Conservation (phyloP, 495 filamentous ascomycete genomes). For the Evernia prunastri region DNA sequence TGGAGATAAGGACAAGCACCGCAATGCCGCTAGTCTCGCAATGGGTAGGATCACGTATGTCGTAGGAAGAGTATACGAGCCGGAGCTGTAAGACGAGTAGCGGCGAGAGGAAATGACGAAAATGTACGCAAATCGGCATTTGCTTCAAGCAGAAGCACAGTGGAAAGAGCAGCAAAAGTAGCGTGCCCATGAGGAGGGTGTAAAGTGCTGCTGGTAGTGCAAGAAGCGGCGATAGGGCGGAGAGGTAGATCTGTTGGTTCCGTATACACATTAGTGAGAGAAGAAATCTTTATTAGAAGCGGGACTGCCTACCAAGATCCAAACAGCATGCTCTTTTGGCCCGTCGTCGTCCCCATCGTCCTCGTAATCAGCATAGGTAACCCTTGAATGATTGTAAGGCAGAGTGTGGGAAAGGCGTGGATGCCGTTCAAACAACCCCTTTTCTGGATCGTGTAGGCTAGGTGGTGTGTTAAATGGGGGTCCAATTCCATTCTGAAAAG, state of each 20-base stretch:
- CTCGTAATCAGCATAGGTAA: slow-evolving; percentile 9
- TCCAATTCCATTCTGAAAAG: background rate
- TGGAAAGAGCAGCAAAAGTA: slow-evolving; percentile 39
- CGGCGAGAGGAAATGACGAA: slow-evolving; percentile 40
- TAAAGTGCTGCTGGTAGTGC: slow-evolving; percentile 39
- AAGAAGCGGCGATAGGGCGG: slow-evolving; percentile 42
- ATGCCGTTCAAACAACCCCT: background rate
- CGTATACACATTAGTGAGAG: slow-evolving; percentile 3
- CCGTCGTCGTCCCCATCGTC: slow-evolving; percentile 18
- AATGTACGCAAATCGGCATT: slow-evolving; percentile 34
- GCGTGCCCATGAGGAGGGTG: slow-evolving; percentile 38
- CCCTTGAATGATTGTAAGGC: background rate
- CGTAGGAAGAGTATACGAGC: slow-evolving; percentile 31
- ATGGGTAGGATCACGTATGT: slow-evolving; percentile 30
- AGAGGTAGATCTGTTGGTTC: slow-evolving; percentile 41
- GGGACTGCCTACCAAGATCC: slow-evolving; percentile 27
- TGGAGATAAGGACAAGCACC: slow-evolving; percentile 43
- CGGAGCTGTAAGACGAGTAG: slow-evolving; percentile 40
- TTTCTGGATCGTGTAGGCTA: slow-evolving; percentile 3
- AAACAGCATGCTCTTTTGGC: slow-evolving; percentile 26
- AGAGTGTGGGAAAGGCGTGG: background rate
- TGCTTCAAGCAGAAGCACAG: slow-evolving; percentile 37
- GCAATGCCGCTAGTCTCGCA: slow-evolving; percentile 23
- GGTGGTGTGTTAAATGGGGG: background rate
- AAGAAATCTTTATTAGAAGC: background rate